phyloP scores from a whole-genome alignment of 371 early-diverging fungal genomes.

The Chytridiales sp. region DNA sequence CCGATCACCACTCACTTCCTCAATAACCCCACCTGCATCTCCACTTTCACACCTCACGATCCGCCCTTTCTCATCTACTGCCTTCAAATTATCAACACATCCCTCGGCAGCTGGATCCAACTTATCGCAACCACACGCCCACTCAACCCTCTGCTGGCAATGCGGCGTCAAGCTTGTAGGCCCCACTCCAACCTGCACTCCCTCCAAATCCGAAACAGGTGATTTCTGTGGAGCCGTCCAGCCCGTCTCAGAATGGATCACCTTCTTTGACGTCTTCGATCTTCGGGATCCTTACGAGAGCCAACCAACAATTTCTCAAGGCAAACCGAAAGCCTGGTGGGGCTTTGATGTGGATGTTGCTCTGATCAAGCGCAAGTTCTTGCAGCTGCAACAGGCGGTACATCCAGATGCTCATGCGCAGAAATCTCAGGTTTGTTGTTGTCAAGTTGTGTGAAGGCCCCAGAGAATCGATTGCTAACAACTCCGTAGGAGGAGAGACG shows the following conservation, averaged over 20 bases:
- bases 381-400: constrained; percentile 74
- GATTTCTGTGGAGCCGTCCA: constrained; percentile 69
- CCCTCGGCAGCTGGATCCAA: too few relatives aligned
- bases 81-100: too few relatives aligned
- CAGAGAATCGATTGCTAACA: not conserved
- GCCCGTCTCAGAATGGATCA: constrained; percentile 57
- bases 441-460: not conserved
- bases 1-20: too few relatives aligned
- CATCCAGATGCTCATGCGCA: constrained; percentile 85
- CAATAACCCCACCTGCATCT: too few relatives aligned
- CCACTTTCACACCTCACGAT: too few relatives aligned
- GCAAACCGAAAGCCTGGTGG: not conserved
- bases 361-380: constrained; percentile 63
- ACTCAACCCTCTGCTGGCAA: too few relatives aligned
- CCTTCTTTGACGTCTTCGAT: constrained; percentile 67
- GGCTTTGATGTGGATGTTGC: constrained; percentile 69
- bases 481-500: constrained; percentile 61
- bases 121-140: too few relatives aligned
- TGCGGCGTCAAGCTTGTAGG: constrained; percentile 30
- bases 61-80: too few relatives aligned
- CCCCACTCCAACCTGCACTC: constrained; percentile 26
- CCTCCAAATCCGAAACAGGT: constrained; percentile 4
- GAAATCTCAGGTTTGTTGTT: constrained; percentile 54
- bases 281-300: constrained; percentile 35
- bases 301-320: not conserved